phyloP scores from a whole-genome alignment of 2,329 filamentous ascomycete genomes.

The Corinectria fuckeliana region DNA sequence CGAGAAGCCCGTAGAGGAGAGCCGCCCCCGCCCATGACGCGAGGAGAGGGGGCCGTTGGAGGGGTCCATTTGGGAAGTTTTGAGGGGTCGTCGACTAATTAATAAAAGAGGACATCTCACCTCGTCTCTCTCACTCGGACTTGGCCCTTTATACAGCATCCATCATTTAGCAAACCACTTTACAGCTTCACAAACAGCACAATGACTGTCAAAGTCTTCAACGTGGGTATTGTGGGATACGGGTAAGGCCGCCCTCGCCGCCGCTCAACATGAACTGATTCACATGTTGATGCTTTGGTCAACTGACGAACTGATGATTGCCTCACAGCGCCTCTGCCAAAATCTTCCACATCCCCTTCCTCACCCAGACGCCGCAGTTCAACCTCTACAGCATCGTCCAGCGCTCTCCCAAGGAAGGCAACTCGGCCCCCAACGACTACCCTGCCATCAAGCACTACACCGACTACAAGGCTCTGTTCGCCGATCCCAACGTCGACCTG shows the following conservation, averaged over 20 bases:
- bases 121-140: not conserved
- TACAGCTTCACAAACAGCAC: not conserved
- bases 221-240: conserved; percentile 59
- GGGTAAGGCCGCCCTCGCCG: conserved; percentile 46
- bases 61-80: not conserved
- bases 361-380: conserved; percentile 68
- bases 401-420: conserved; percentile 66
- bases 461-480: conserved; percentile 65
- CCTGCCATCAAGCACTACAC: conserved; percentile 70
- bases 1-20: conserved; percentile 33
- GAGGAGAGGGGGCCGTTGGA: conserved; percentile 18
- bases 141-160: no score
- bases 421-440: conserved; percentile 74
- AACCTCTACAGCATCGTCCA: conserved; percentile 79
- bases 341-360: conserved; percentile 84
- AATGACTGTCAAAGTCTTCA: conserved; percentile 51
- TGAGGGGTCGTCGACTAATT: not conserved
- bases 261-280: not conserved
- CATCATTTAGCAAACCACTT: not conserved
- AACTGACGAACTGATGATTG: conserved; percentile 28
- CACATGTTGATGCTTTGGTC: not conserved
- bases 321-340: conserved; percentile 67
- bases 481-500: conserved; percentile 70
- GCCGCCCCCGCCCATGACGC: conserved; percentile 31
- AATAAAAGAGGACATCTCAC: not conserved